These are phyloP conservation scores for Calonectria multiphialidica DNA, from an alignment of 2,329 filamentous ascomycete genomes.

Conservation along the genomic window DNA sequence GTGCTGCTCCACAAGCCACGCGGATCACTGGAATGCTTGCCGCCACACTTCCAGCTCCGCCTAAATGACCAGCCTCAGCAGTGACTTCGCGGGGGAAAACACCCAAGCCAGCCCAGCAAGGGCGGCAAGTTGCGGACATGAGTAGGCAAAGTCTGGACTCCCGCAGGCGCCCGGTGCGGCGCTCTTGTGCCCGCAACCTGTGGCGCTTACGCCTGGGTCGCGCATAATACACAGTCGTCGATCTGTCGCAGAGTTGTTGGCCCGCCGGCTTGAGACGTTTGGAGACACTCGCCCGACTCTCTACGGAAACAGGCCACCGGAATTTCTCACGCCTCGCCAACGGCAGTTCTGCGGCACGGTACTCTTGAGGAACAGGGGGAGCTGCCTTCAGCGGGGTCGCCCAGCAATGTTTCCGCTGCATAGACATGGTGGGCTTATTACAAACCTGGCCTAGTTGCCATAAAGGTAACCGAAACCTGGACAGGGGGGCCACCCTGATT, in stretches of 20 bases:
- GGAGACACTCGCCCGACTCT: conserved; percentile 10
- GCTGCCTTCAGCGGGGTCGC: background rate
- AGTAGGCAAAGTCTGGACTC: conserved; percentile 30
- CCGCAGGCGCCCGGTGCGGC: conserved; percentile 5
- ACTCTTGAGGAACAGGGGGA: background rate
- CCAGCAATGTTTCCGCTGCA: background rate
- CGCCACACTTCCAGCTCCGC: conserved; percentile 19
- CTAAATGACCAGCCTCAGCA: conserved; percentile 31
- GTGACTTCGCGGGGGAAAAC: conserved; percentile 13
- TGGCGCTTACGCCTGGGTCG: background rate
- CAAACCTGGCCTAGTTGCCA: background rate
- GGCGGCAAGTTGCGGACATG: conserved; percentile 23
- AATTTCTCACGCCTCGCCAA: conserved; percentile 14
- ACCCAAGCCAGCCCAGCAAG: conserved; percentile 9
- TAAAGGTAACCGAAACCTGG: background rate
- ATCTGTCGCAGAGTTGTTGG: conserved; percentile 2
- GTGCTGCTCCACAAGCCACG: conserved; percentile 44
- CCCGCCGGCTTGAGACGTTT: conserved; percentile 9
- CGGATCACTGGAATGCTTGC: conserved; percentile 42
- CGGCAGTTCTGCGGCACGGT: conserved; percentile 22
- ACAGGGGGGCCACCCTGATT: background rate
- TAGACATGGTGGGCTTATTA: background rate
- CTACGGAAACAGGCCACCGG: conserved; percentile 13
- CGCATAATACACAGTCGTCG: background rate
- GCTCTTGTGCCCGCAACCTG: background rate